phyloP scores from a whole-genome alignment of 352 stramenopile species.

The Phytophthora kernoviae region DNA sequence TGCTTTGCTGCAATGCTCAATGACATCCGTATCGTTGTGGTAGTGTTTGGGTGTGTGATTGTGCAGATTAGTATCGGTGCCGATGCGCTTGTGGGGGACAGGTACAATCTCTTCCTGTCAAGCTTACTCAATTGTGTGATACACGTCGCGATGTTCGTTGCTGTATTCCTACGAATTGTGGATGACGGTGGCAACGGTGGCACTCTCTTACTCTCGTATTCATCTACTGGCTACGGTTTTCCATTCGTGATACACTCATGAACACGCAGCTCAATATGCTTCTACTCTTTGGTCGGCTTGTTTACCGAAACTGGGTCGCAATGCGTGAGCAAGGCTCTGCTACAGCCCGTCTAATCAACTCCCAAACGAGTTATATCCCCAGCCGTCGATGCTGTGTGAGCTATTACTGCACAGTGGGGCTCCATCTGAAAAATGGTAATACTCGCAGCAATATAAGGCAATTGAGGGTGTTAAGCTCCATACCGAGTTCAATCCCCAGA shows the following conservation, averaged over 20 bases:
- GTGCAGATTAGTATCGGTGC: constrained; percentile 34
- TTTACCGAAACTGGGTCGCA: constrained; percentile 32
- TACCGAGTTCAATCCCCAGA: constrained; percentile 13
- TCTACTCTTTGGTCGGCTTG: constrained; percentile 31
- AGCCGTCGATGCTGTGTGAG: constrained; percentile 25
- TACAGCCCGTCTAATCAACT: constrained; percentile 13
- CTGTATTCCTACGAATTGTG: constrained; percentile 27
- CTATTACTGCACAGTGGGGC: constrained; percentile 33
- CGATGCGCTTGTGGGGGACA: constrained; percentile 29
- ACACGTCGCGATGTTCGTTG: constrained; percentile 18
- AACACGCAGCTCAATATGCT: constrained; percentile 36
- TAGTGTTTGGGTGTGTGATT: constrained; percentile 26
- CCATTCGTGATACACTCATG: constrained; percentile 32
- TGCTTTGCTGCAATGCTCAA: constrained; percentile 24
- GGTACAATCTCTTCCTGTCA: constrained; percentile 21
- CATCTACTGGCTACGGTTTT: constrained; percentile 14
- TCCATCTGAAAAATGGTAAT: constrained; percentile 12
- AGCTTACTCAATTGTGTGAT: constrained; percentile 22
- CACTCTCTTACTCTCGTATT: constrained; percentile 15
- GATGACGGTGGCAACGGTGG: constrained; percentile 16
- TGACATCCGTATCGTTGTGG: constrained; percentile 23
- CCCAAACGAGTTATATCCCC: constrained; percentile 14
- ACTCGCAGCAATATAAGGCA: not conserved
- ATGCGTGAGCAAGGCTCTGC: constrained; percentile 10
- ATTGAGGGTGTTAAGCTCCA: constrained; percentile 7